Conservation (phyloP, 108 stramenopile genomes). For the Aurantiochytrium sp. region DNA sequence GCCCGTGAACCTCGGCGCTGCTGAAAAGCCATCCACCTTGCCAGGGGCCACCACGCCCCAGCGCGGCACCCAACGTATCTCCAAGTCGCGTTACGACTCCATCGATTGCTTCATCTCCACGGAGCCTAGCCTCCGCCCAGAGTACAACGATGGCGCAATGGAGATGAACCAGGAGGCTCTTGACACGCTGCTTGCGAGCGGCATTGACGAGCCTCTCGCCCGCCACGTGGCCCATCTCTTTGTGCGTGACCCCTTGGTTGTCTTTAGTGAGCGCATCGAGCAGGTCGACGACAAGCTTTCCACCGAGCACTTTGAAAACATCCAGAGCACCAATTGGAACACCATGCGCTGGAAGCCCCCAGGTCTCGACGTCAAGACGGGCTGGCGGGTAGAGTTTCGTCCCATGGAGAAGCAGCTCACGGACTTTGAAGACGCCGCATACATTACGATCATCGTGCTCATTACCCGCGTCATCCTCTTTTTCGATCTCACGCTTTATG, state of each 20-base stretch:
- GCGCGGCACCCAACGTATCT: slow-evolving; percentile 57
- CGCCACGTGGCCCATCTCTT: slow-evolving; percentile 93
- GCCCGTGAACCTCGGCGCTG: slow-evolving; percentile 64
- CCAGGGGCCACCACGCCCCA: not conserved
- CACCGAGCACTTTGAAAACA: slow-evolving; percentile 95
- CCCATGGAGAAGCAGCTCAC: slow-evolving; percentile 97
- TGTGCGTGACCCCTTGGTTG: slow-evolving; percentile 88
- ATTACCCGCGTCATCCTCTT: slow-evolving; percentile 89
- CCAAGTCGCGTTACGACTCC: slow-evolving; percentile 88
- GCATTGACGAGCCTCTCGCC: slow-evolving; percentile 80
- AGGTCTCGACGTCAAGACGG: slow-evolving; percentile 62
- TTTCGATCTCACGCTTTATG: slow-evolving; percentile 94
- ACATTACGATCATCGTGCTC: slow-evolving; percentile 83
- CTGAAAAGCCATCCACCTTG: not conserved
- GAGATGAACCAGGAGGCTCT: slow-evolving; percentile 61
- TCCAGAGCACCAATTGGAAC: slow-evolving; percentile 99
- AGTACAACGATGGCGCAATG: slow-evolving; percentile 83
- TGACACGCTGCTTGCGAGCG: slow-evolving; percentile 59
- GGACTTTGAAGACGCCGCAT: slow-evolving; percentile 97
- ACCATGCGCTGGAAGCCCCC: slow-evolving; percentile 98
- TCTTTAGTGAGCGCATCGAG: slow-evolving; percentile 78
- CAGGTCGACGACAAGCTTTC: slow-evolving; percentile 79
- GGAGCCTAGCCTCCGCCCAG: not conserved
- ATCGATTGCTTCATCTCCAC: slow-evolving; percentile 76
- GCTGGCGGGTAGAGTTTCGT: slow-evolving; percentile 95